A percentile compares a stretch with the other conserved stretches of the same genome.
Evolutionary conservation across 2,329 filamentous ascomycete genomes (phyloP).

Genomic region (Colletotrichum camelliae): DNA sequence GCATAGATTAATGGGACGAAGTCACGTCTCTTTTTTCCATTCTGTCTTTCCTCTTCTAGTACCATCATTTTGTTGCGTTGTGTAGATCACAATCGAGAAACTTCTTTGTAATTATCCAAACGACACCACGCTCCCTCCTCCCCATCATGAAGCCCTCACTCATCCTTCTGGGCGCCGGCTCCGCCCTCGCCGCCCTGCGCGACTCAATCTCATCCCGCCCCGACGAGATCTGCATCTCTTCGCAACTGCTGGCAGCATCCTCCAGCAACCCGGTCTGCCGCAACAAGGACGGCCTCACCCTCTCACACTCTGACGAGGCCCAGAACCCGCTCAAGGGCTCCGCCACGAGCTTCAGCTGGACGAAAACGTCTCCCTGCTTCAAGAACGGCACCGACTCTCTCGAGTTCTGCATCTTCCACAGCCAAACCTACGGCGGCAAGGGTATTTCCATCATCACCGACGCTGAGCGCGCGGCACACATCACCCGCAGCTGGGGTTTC

Average conservation of each 20-base stretch:
- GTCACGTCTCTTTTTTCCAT: not conserved
- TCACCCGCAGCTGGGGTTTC: slow-evolving; percentile 34
- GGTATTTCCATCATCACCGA: slow-evolving; percentile 45
- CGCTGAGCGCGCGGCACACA: slow-evolving; percentile 32
- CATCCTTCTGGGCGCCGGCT: not conserved
- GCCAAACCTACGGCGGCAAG: slow-evolving; percentile 37
- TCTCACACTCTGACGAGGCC: slow-evolving; percentile 2
- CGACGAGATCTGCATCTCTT: slow-evolving; percentile 21
- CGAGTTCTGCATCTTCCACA: slow-evolving; percentile 39
- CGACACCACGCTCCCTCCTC: not conserved
- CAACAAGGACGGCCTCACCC: slow-evolving; percentile 23
- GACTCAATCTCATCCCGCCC: slow-evolving; percentile 19
- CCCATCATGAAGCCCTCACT: slow-evolving; percentile 16
- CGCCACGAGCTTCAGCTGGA: not conserved
- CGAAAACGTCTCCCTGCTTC: slow-evolving; percentile 11
- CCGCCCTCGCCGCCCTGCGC: slow-evolving; percentile 7
- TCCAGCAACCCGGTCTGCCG: slow-evolving; percentile 16
- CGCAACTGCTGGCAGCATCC: slow-evolving; percentile 18
- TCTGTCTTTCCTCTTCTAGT: not conserved
- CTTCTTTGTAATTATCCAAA: not conserved
- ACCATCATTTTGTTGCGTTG: not conserved
- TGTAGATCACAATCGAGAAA: slow-evolving; percentile 14
- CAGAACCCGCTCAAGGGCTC: not conserved
- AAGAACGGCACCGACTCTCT: slow-evolving; percentile 12
- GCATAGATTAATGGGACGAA: slow-evolving; percentile 16